Evolutionary conservation across 2,329 filamentous ascomycete species (phyloP).

Genomic region (Clonostachys rosea): DNA sequence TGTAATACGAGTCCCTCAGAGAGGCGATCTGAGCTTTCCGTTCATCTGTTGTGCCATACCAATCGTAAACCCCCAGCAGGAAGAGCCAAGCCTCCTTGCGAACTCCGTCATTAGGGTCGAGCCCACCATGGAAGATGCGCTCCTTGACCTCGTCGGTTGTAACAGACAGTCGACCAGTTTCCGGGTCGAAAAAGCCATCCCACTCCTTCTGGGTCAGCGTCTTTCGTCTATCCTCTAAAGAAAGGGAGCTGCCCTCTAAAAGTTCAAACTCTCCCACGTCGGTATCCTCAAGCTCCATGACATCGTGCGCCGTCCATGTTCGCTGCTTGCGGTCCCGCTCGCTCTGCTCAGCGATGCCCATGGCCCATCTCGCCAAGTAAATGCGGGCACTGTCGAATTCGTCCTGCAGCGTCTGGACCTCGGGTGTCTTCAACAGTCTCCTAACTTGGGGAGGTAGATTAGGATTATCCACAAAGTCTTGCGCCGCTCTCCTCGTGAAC

Average conservation of each 20-base stretch:
- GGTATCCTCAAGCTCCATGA: slow-evolving; percentile 90
- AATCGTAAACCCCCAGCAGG: slow-evolving; percentile 84
- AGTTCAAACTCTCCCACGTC: slow-evolving; percentile 96
- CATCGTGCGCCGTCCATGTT: slow-evolving; percentile 90
- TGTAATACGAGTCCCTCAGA: slow-evolving; percentile 87
- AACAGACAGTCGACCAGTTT: slow-evolving; percentile 68
- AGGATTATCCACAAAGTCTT: slow-evolving; percentile 87
- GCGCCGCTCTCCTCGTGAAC: slow-evolving; percentile 86
- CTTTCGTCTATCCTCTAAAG: slow-evolving; percentile 71
- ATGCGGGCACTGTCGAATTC: slow-evolving; percentile 96
- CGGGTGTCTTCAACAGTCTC: slow-evolving; percentile 80
- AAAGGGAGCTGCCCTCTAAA: slow-evolving; percentile 73
- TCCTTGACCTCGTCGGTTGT: slow-evolving; percentile 94
- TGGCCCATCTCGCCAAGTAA: slow-evolving; percentile 94
- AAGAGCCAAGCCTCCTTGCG: slow-evolving; percentile 97
- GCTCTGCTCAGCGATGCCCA: slow-evolving; percentile 97
- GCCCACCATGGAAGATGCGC: slow-evolving; percentile 90
- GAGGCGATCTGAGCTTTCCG: slow-evolving; percentile 79
- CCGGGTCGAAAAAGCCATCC: slow-evolving; percentile 80
- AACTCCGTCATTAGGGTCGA: slow-evolving; percentile 85
- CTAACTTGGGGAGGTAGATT: slow-evolving; percentile 85
- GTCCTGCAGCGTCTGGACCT: slow-evolving; percentile 91
- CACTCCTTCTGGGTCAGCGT: slow-evolving; percentile 80
- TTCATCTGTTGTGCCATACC: slow-evolving; percentile 86
- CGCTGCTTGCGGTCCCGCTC: slow-evolving; percentile 80